Evolutionary conservation across 1,284 basidiomycete genomes (phyloP), one percentile per base, ranked within the genome.

Genomic region (Apiotrichum mycotoxinovorans): DNA sequence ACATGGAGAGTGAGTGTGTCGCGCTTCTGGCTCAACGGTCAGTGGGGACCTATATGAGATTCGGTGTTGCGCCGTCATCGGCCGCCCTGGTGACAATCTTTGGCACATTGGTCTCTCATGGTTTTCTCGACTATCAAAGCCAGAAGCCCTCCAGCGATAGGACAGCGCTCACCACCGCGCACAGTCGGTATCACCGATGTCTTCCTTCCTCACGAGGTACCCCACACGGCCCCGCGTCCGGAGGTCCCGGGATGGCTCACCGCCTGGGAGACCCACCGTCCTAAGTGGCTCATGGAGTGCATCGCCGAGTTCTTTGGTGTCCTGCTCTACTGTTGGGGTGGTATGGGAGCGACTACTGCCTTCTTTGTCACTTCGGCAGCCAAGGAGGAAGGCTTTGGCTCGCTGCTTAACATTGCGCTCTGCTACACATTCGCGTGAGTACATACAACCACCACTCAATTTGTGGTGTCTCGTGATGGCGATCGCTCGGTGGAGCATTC

Each of bases 181-280:
- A 25, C 44, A 57, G 60, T 61, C 56, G 60, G 60, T 35, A 34
- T 37, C 41, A 20, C 34, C 22, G 60, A 61, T 35, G 26, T 61
- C 46, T 61, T 61, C 51, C 38, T 61, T 11, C 22, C 34, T 10
- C 52, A 55, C 34, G 41, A 54, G 20, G 20, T 4, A n/a, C 40
- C 50, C 0, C 52, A 61, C 26, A 17, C 40, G 23, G 52, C 56
- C 8, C 44, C 49, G 14, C 53, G 38, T n/a, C 27, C 56, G 8
- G 38, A 45, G 17, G 45, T 49, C 15, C 60, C 60, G 14, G 12
- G 12, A 3, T 61, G 52, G 52, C 50, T 60, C 15, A 42, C 33
- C 1, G 14, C 18, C 8, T 60, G 58, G 58, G 58, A 60, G 52
- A 20, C 52, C 12, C 37, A 27, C 20, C 54, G 58, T 9, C 58